phyloP scores from a whole-genome alignment of 306 rosid genomes.

The Lathyrus sativus region DNA sequence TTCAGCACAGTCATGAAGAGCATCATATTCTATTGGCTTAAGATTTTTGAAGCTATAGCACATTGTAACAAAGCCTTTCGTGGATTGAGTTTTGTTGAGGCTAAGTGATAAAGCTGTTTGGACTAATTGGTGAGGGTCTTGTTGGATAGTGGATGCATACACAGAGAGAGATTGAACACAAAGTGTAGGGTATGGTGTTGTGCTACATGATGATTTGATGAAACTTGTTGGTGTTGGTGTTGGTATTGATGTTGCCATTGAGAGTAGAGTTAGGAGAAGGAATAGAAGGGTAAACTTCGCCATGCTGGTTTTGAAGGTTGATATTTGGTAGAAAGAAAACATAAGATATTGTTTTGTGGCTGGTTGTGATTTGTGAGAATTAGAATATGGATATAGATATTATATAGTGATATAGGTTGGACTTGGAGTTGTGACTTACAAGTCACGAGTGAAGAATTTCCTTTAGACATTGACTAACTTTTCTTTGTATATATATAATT shows the following conservation, averaged over 20 bases:
- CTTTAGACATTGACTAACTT: no score
- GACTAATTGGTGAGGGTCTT: conserved; percentile 44
- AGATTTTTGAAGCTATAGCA: conserved; percentile 38
- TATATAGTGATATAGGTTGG: conserved; percentile 24
- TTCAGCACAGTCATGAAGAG: conserved; percentile 37
- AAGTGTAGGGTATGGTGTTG: conserved; percentile 40
- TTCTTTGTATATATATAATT: no score
- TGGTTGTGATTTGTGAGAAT: conserved; percentile 15
- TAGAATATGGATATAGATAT: background rate
- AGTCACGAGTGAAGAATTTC: background rate
- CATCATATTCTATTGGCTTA: conserved; percentile 34
- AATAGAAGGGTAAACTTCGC: background rate
- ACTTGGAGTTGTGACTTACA: background rate
- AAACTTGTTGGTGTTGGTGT: conserved; percentile 27
- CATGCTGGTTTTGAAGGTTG: conserved; percentile 31
- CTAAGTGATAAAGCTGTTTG: conserved; percentile 44
- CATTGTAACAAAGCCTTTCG: conserved; percentile 34
- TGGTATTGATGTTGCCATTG: background rate
- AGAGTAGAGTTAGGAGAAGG: background rate
- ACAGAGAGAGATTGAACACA: conserved; percentile 41
- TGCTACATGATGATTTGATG: conserved; percentile 48
- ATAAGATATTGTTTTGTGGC: background rate
- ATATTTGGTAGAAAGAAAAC: background rate
- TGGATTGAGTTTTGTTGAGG: conserved; percentile 42
- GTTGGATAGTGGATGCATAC: conserved; percentile 44